Conservation (phyloP, 1,139 yeast genomes). For the Pichia sp. region DNA sequence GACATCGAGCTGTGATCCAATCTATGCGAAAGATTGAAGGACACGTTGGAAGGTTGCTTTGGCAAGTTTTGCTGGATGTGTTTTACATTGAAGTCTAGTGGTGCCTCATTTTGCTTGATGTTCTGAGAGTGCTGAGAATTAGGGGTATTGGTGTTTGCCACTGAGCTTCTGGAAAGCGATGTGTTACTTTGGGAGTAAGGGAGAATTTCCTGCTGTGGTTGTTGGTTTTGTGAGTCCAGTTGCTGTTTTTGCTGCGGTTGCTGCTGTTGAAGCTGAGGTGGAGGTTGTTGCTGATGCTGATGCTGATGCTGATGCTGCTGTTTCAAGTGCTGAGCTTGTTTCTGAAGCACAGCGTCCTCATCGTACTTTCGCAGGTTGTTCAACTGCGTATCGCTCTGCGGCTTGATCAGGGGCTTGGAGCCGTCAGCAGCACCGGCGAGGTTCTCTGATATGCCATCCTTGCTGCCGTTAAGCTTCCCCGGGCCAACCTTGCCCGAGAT, state of each 20-base stretch:
- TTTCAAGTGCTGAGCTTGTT: not conserved
- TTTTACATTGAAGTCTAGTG: not conserved
- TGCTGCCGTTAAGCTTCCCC: not conserved
- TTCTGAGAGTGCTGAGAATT: not conserved
- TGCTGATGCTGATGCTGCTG: not conserved
- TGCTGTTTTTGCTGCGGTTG: not conserved
- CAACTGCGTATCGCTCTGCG: slow-evolving; percentile 15
- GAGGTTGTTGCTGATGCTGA: not conserved
- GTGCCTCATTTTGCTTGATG: not conserved
- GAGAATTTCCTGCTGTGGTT: not conserved
- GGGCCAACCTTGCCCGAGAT: not conserved
- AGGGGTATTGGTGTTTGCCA: not conserved
- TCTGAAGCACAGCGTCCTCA: not conserved
- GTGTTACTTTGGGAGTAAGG: not conserved
- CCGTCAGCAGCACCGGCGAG: slow-evolving; percentile 1
- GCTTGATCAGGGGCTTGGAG: slow-evolving; percentile 8
- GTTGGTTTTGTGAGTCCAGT: not conserved
- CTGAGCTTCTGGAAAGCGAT: not conserved
- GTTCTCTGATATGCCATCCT: not conserved
- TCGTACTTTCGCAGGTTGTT: slow-evolving; percentile 1
- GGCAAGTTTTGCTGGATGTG: not conserved
- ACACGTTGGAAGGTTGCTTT: not conserved
- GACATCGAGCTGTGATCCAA: slow-evolving; percentile 28
- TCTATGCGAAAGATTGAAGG: slow-evolving; percentile 3
- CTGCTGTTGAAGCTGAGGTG: not conserved